Percentiles rank a stretch among this genome's conserved stretches.
These are phyloP conservation scores for Botrytis deweyae DNA, from an alignment of 2,329 filamentous ascomycete species.

Conservation along the genomic window DNA sequence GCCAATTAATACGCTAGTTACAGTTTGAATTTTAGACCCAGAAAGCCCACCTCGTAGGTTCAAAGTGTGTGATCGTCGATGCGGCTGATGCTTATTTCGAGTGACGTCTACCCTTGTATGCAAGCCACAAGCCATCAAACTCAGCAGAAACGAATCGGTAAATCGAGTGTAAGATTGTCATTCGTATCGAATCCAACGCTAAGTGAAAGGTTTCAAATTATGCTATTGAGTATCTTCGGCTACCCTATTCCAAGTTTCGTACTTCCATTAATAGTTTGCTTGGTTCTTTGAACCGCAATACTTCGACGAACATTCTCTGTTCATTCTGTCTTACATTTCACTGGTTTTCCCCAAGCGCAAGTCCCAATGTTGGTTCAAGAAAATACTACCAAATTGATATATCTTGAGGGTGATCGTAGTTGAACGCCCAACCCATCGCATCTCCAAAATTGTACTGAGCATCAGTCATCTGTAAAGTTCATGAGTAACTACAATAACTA, in stretches of 20 bases:
- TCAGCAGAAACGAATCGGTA: neutral
- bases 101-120: neutral
- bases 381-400: conserved; percentile 19
- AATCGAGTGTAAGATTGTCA: neutral
- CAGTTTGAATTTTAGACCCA: neutral
- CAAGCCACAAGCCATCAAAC: neutral
- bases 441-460: conserved; percentile 34
- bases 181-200: neutral
- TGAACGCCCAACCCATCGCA: conserved; percentile 29
- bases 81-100: neutral
- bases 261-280: neutral
- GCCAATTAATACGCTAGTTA: neutral
- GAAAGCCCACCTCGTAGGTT: neutral
- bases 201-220: neutral
- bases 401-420: conserved; percentile 23
- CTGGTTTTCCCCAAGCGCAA: neutral
- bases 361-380: neutral
- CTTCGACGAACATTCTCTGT: neutral
- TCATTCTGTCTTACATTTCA: neutral
- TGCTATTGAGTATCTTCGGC: neutral
- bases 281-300: neutral
- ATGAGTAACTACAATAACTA: conserved; percentile 19
- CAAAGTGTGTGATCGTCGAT: too few species aligned
- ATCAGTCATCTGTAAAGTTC: conserved; percentile 36
- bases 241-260: neutral